phyloP scores from a whole-genome alignment of 1,284 basidiomycete species.

The Prillingera fragicola region DNA sequence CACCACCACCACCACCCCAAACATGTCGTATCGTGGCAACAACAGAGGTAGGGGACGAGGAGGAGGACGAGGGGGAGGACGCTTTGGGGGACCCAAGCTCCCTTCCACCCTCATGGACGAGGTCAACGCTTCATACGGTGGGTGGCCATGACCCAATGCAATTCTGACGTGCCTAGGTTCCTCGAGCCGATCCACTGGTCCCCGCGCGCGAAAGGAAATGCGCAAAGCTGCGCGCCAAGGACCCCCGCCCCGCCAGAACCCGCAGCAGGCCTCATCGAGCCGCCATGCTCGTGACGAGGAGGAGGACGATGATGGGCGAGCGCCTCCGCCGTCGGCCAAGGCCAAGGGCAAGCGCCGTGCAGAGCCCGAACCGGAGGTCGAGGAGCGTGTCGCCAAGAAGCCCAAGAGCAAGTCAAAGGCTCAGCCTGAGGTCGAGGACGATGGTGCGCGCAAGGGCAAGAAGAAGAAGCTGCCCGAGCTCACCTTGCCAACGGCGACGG shows the following conservation, averaged over 20 bases:
- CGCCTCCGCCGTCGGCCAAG: background rate
- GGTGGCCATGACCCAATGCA: conserved; percentile 3
- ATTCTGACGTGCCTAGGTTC: conserved; percentile 4
- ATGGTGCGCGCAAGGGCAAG: conserved; percentile 1
- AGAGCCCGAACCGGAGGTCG: conserved; percentile 9
- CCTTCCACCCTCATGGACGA: conserved; percentile 35
- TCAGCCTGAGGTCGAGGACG: background rate
- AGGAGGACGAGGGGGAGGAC: conserved; percentile 1
- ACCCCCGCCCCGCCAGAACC: conserved; percentile 14
- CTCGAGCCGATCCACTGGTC: background rate
- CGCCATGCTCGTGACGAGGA: background rate
- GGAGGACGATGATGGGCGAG: background rate
- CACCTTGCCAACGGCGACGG: conserved; percentile 5
- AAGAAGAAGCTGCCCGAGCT: no score
- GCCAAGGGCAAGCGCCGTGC: conserved; percentile 12
- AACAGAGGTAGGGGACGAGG: conserved; percentile 4
- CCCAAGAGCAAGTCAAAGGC: background rate
- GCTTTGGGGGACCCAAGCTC: conserved; percentile 30
- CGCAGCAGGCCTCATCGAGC: background rate
- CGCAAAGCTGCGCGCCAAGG: conserved; percentile 19
- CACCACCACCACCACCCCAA: background rate
- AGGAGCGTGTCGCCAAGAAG: conserved; percentile 21
- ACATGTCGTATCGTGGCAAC: conserved; percentile 4
- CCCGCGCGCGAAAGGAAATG: conserved; percentile 11
- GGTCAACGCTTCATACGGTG: conserved; percentile 30